phyloP scores from a whole-genome alignment of 148 eudicot species.

The Pharnaceum exiguum region DNA sequence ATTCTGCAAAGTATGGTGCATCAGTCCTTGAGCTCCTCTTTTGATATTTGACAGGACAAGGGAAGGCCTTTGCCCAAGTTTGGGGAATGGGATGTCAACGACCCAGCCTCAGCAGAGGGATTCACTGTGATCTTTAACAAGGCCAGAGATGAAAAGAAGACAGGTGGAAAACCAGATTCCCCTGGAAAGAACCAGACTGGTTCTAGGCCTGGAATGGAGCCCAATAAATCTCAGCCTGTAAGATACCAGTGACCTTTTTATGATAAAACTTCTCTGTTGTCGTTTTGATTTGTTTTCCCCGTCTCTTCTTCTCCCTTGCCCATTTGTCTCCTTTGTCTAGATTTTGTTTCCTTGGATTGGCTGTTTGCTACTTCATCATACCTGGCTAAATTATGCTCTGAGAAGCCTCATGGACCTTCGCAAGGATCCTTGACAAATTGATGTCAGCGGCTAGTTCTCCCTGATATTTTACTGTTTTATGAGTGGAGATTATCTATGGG shows the following conservation, averaged over 20 bases:
- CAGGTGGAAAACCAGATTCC: slow-evolving; percentile 74
- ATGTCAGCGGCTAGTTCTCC: too few relatives aligned
- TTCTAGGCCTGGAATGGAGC: slow-evolving; percentile 38
- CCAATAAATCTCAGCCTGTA: slow-evolving; percentile 61
- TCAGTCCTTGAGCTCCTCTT: slow-evolving; percentile 5
- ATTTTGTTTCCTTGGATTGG: too few relatives aligned
- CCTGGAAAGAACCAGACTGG: slow-evolving; percentile 44
- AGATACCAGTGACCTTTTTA: too few relatives aligned
- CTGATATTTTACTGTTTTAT: too few relatives aligned
- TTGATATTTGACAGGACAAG: slow-evolving; percentile 45
- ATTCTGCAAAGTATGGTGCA: background rate
- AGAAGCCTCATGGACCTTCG: too few relatives aligned
- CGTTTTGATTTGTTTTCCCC: background rate
- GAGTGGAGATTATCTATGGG: too few relatives aligned
- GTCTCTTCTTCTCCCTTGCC: too few relatives aligned
- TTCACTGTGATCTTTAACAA: slow-evolving; percentile 84
- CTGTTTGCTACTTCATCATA: too few relatives aligned
- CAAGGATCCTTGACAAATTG: too few relatives aligned
- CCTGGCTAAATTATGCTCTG: too few relatives aligned
- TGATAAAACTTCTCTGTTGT: background rate
- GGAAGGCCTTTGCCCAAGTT: slow-evolving; percentile 82
- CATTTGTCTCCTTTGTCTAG: too few relatives aligned
- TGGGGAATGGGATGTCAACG: slow-evolving; percentile 92
- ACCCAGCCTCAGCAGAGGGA: slow-evolving; percentile 88
- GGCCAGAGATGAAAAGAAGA: slow-evolving; percentile 88